Base-by-base conservation (phyloP, 768 basidiomycete genomes). In the Strobilomyces confusus region DNA sequence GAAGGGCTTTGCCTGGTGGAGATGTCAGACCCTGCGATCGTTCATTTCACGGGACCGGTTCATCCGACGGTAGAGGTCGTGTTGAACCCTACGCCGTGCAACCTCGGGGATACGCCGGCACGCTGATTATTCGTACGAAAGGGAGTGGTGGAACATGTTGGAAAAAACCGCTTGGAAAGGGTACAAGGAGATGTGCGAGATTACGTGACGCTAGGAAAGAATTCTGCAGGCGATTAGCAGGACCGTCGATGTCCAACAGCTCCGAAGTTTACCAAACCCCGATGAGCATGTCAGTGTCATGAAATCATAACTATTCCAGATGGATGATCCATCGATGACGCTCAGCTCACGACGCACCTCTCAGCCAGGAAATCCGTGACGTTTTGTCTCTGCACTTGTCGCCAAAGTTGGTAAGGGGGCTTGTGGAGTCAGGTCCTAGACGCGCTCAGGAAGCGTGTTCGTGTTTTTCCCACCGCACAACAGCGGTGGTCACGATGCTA, bases 1-100 rank as follows among this genome's bases (percentile, higher is more conserved):
- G 63, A 70, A 2, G 43, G 25, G 9, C 52, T 77, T 19, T 54
- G 63, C 30, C 55, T 78, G 34, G 58, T 58, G 8, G 67, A 66
- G 29, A 73, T 78, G 73, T 54, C 63, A 20, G 65, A 77, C 36
- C 75, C 79, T 0, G 58, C 57, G 11, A 74, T 84, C 54, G 77
- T 83, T 13, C 82, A 82, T 59, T 84, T 84, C 65, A 81, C 81
- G 3, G 81, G 82, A 2, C 77, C 81, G 1, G 69, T 80, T 26
- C 70, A 81, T 62, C 80, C 81, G 1, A 56, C 61, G 5, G 42
- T 81, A 55, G 72, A 65, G 8, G 66, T 71, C 5, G 74, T 81
- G 12, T 60, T 82, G 56, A 80, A 80, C 75, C 76, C 1, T 77
- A 70, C 50, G n/a, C n/a, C n/a, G 72, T 80, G n/a, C 80, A 77